A percentile compares a stretch with the other conserved stretches of the same genome.
Conservation (phyloP, 345 rosid genomes). For the Mercurialis annua region DNA sequence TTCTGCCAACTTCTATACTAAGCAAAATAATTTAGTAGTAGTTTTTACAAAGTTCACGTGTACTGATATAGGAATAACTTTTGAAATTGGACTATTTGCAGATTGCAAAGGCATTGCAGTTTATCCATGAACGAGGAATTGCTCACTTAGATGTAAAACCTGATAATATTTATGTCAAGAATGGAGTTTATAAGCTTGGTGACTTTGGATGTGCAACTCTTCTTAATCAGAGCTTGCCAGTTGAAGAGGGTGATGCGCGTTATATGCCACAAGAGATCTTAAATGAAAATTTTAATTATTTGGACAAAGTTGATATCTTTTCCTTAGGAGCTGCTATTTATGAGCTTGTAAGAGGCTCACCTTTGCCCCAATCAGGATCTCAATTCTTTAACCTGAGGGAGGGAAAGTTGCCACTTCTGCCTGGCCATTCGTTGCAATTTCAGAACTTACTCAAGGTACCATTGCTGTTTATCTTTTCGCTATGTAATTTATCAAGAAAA, state of each 20-base stretch:
- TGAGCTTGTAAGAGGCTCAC: constrained; percentile 76
- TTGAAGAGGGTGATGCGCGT: constrained; percentile 98
- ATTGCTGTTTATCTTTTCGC: neutral
- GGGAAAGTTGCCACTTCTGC: constrained; percentile 86
- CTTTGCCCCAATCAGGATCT: constrained; percentile 72
- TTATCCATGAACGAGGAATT: constrained; percentile 73
- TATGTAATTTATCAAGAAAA: neutral
- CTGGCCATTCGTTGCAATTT: constrained; percentile 78
- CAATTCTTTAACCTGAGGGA: constrained; percentile 65
- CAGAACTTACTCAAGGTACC: constrained; percentile 87
- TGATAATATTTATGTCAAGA: constrained; percentile 85
- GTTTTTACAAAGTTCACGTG: neutral
- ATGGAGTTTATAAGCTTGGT: constrained; percentile 78
- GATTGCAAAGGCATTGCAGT: constrained; percentile 82
- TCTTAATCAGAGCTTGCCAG: constrained; percentile 69
- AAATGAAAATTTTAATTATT: constrained; percentile 77
- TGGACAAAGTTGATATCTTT: constrained; percentile 90
- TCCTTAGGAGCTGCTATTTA: constrained; percentile 79
- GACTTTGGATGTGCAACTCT: constrained; percentile 97
- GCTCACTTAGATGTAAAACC: constrained; percentile 98
- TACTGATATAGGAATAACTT: neutral
- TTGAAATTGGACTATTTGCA: constrained; percentile 34
- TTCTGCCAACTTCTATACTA: neutral
- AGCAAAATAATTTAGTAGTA: neutral
- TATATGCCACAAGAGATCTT: constrained; percentile 99